phyloP scores from a whole-genome alignment of 1,284 basidiomycete species.

The Schizophyllum commune region DNA sequence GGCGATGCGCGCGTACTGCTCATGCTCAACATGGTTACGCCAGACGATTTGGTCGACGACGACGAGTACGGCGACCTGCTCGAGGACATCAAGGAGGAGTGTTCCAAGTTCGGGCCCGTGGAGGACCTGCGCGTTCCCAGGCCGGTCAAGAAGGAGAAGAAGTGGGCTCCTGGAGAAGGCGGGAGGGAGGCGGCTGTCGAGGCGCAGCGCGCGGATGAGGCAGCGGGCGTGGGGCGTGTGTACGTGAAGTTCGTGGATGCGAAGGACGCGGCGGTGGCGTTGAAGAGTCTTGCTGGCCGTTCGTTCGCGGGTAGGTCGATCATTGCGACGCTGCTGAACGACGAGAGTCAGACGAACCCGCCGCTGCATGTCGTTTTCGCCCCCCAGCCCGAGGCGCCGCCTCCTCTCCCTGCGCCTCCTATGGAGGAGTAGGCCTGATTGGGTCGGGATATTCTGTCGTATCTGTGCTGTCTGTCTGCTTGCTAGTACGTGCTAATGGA shows the following conservation, averaged over 20 bases:
- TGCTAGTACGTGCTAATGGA: too few relatives aligned
- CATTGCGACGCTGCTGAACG: slow-evolving; percentile 70
- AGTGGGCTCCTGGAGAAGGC: slow-evolving; percentile 63
- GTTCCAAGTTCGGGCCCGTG: slow-evolving; percentile 73
- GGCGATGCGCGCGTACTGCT: slow-evolving; percentile 78
- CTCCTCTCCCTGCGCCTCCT: slow-evolving; percentile 51
- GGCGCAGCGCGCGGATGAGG: slow-evolving; percentile 69
- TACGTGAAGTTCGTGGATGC: slow-evolving; percentile 79
- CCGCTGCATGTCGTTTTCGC: slow-evolving; percentile 74
- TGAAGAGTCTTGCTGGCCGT: slow-evolving; percentile 83
- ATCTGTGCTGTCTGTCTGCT: too few relatives aligned
- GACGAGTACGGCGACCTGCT: slow-evolving; percentile 91
- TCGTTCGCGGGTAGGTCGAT: slow-evolving; percentile 91
- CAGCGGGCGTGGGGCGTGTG: slow-evolving; percentile 87
- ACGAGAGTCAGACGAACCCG: slow-evolving; percentile 76
- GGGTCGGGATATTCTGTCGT: too few relatives aligned
- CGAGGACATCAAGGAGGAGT: slow-evolving; percentile 94
- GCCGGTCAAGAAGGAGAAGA: slow-evolving; percentile 81
- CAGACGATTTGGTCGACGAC: slow-evolving; percentile 89
- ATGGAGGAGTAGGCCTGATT: too few relatives aligned
- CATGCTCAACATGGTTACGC: slow-evolving; percentile 98
- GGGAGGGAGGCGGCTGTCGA: slow-evolving; percentile 59
- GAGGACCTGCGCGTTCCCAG: slow-evolving; percentile 86
- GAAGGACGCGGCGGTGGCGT: slow-evolving; percentile 56
- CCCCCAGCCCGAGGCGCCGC: slow-evolving; percentile 72